Base-by-base conservation (phyloP, 2,329 filamentous ascomycete genomes). In the Scedosporium boydii region DNA sequence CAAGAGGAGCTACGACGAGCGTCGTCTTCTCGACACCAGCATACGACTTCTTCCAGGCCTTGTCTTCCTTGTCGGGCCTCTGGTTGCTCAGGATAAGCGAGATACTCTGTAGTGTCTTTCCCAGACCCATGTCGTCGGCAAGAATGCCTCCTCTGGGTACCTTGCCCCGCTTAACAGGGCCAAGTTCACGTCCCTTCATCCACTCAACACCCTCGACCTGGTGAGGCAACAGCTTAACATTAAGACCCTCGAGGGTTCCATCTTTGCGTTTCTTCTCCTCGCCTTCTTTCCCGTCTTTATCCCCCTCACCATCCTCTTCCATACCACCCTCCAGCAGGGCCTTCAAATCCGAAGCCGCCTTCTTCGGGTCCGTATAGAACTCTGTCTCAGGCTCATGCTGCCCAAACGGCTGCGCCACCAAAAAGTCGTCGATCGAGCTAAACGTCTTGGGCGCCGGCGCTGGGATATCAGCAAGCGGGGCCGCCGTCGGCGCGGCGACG, bases 101-200 rank as follows among this genome's bases (percentile, higher is more conserved):
- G 63, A 99, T 90, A 1, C 93, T 91, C 75, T 99, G 95, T 14
- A 99, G 83, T 0, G 95, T 99, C 80, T 99, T 99, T 63, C 95
- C 95, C 14, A 98, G 79, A 67, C 93, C 93, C 93, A 98, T 96
- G 72, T 99, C 95, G 70, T 99, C 95, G 18, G 95, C 95, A 42
- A 99, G 82, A 66, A 99, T 96, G 18, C 95, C 95, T 42, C 95
- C 95, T 68, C 96, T 95, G 34, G 93, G 92, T 9, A 96, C 83
- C 65, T 78, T 84, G 64, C 90, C 90, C 68, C 88, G 89, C 77
- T 95, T 96, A 64, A 90, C 86, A 18, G 87, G 86, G 2, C 93
- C 93, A 10, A 91, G 87, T 75, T 99, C 95, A 69, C 96, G 91
- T 64, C 93, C 90, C 62, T 84, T 88, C 91, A 99, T 96, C 93